A percentile compares a stretch with the other conserved stretches of the same genome.
These are phyloP conservation scores for Pseudogymnoascus sp. DNA, from an alignment of 2,329 filamentous ascomycete genomes.

Conservation along the genomic window DNA sequence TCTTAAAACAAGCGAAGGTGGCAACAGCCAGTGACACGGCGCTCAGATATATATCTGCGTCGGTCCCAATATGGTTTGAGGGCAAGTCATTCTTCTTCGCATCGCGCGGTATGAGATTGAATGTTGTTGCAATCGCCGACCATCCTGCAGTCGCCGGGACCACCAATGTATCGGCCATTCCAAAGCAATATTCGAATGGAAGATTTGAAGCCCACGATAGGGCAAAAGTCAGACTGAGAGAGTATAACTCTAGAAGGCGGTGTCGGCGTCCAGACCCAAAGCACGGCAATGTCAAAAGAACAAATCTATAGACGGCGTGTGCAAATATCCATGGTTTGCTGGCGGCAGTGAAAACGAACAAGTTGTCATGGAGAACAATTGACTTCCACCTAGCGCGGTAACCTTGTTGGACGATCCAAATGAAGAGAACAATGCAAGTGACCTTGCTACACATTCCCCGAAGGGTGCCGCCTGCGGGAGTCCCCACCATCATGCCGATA, in stretches of 20 bases:
- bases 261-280: constrained; percentile 23
- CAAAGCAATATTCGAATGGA: constrained; percentile 18
- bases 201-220: constrained; percentile 13
- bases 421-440: constrained; percentile 15
- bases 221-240: constrained; percentile 15
- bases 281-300: constrained; percentile 23
- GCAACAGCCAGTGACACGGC: constrained; percentile 15
- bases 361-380: constrained; percentile 17
- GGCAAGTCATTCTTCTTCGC: constrained; percentile 12
- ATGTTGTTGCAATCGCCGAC: constrained; percentile 17
- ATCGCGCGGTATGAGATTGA: constrained; percentile 16
- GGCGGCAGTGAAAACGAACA: constrained; percentile 23
- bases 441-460: constrained; percentile 20
- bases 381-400: constrained; percentile 20
- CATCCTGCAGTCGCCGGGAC: constrained; percentile 15
- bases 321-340: constrained; percentile 25
- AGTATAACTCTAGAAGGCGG: constrained; percentile 22
- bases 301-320: constrained; percentile 22
- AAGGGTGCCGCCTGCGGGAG: constrained; percentile 20
- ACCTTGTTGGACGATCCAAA: constrained; percentile 17
- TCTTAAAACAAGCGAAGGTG: constrained; percentile 15
- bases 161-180: constrained; percentile 17
- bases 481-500: constrained; percentile 21
- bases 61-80: constrained; percentile 13
- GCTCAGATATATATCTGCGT: constrained; percentile 14